Conservation (phyloP, 176 grass and related monocot species). For the Eleusine indica region DNA sequence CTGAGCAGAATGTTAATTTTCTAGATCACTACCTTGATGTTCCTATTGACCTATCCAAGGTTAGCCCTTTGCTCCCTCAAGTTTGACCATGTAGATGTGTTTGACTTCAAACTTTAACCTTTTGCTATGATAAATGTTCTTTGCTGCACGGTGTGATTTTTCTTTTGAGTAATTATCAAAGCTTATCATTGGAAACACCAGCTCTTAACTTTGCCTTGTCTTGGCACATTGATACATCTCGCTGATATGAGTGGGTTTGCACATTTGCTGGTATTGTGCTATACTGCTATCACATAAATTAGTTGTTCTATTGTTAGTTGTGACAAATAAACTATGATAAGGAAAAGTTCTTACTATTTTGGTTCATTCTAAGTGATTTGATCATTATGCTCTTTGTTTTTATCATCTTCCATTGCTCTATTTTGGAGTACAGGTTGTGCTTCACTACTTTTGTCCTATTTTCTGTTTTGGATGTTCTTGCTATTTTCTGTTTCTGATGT, state of each 20-base stretch:
- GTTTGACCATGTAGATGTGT: not conserved
- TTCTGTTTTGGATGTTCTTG: too few species aligned
- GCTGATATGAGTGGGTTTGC: not conserved
- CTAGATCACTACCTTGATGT: conserved; percentile 99
- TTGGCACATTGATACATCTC: not conserved
- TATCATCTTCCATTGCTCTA: conserved; percentile 32
- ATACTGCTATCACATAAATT: not conserved
- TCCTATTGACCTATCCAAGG: conserved; percentile 99
- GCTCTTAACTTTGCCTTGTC: conserved; percentile 25
- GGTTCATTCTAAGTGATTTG: not conserved
- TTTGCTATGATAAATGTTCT: not conserved
- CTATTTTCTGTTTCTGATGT: conserved; percentile 41
- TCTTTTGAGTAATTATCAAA: not conserved
- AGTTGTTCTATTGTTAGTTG: conserved; percentile 9
- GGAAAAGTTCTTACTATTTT: conserved; percentile 15
- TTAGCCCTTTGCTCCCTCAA: conserved; percentile 34
- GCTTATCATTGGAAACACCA: not conserved
- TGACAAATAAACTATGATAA: not conserved
- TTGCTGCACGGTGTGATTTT: not conserved
- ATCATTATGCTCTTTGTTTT: conserved; percentile 1
- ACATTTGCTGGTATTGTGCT: conserved; percentile 19
- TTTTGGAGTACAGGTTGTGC: conserved; percentile 17
- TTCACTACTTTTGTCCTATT: not conserved
- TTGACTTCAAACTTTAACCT: conserved; percentile 28
- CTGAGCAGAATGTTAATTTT: conserved; percentile 99